phyloP scores from a whole-genome alignment of 768 basidiomycete species.

The Pleurotus tuoliensis region DNA sequence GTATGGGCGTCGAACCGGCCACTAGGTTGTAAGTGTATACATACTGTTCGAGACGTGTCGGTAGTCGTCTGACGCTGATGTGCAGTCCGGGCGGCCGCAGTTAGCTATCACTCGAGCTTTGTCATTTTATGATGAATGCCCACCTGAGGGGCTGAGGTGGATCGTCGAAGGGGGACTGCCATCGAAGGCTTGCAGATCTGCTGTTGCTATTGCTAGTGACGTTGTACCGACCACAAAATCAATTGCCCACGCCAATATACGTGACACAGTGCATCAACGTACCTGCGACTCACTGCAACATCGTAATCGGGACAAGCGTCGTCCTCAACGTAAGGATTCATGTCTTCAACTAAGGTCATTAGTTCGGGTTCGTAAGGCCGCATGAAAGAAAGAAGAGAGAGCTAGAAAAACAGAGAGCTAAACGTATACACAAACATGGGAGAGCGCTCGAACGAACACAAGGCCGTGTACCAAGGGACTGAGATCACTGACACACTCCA shows the following conservation, averaged over 20 bases:
- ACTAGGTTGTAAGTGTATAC: constrained; percentile 50
- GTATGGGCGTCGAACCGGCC: constrained; percentile 38
- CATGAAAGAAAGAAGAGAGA: constrained; percentile 1
- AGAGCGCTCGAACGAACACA: no score
- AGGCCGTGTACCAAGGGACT: no score
- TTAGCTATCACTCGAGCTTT: not conserved
- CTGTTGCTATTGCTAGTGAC: constrained; percentile 3
- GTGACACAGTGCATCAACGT: not conserved
- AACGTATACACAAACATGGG: no score
- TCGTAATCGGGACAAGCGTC: constrained; percentile 7
- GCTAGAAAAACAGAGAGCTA: no score
- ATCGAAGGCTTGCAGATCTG: constrained; percentile 3
- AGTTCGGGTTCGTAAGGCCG: constrained; percentile 1
- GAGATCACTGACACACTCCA: no score
- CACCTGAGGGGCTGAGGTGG: constrained; percentile 1
- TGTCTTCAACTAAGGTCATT: constrained; percentile 7
- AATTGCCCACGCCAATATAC: constrained; percentile 3
- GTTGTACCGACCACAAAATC: not conserved
- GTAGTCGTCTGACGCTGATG: not conserved
- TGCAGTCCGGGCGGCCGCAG: not conserved
- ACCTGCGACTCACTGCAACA: constrained; percentile 7
- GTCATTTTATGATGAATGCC: not conserved
- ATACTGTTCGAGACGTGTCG: constrained; percentile 35
- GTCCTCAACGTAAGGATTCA: constrained; percentile 3
- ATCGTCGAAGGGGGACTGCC: constrained; percentile 5